These are phyloP conservation scores for Aureobasidium sp. DNA, from an alignment of 2,329 filamentous ascomycete genomes.

Conservation along the genomic window DNA sequence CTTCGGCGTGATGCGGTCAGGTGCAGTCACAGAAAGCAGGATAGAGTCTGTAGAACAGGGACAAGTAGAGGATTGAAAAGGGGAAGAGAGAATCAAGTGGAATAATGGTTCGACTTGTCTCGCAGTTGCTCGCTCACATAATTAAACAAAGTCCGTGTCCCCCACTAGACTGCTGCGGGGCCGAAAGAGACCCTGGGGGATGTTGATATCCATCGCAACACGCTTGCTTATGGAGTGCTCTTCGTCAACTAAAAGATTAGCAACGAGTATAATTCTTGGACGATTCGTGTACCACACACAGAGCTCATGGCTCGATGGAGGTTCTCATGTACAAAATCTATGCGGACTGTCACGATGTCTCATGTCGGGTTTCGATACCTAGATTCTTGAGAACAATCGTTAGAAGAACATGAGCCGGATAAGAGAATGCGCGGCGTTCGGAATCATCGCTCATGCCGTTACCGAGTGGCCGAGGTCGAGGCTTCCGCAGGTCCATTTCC, in stretches of 20 bases:
- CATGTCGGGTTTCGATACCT: neutral
- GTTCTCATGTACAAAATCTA: neutral
- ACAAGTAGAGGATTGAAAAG: neutral
- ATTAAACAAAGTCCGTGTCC: constrained; percentile 9
- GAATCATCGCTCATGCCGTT: neutral
- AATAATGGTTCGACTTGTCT: constrained; percentile 7
- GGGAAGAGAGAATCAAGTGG: neutral
- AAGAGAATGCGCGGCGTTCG: neutral
- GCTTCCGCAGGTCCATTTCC: neutral
- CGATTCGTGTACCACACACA: neutral
- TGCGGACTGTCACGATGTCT: too few species aligned
- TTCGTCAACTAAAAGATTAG: neutral
- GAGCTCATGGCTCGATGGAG: neutral
- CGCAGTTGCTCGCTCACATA: constrained; percentile 2
- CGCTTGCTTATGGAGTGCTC: neutral
- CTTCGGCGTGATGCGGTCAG: neutral
- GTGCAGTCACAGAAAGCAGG: too few species aligned
- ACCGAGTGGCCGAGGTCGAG: neutral
- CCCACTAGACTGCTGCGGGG: neutral
- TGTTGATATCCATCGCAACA: neutral
- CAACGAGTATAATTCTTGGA: neutral
- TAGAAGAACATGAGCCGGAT: neutral
- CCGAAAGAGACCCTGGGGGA: neutral
- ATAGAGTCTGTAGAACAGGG: too few species aligned
- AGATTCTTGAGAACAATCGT: neutral